Base-by-base conservation (phyloP, 1,284 basidiomycete genomes). In the Puccinia horiana region DNA sequence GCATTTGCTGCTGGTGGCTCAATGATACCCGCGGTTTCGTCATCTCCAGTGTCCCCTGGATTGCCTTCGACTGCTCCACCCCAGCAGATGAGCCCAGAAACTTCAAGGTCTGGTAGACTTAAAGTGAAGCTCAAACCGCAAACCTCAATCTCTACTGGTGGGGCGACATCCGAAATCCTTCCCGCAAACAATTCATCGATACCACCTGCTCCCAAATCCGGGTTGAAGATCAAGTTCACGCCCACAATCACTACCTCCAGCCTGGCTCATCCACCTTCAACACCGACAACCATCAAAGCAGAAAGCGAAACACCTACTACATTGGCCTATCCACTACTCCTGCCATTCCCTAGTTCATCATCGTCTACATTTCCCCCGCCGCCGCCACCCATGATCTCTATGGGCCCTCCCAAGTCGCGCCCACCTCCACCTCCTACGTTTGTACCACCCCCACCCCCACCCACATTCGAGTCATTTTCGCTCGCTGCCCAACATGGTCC, bases 1-100 rank as follows among this genome's bases (percentile, higher is more conserved):
- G 79, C 67, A 26, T 81, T 81, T 54, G 79, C 79, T 47, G 79
- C 79, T 2, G 79, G 79, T 52, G 79, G 67, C 23, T 72, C 79
- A 4, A 74, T 81, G 79, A 81, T 81, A n/a, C 70, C 79, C 26
- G 47, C 67, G 8, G 20, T 29, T 29, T 74, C 32, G 8, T 37
- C 72, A 35, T 26, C 67, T 2, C 61, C 52, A 20, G 35, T 58
- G 8, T 49, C 77, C 52, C 63, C 77, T 42, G 63, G 54, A 23
- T 18, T 52, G n/a, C 52, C 56, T 14, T 20, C 40, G 2, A 11
- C 54, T 29, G 23, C 32, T 26, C 29, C 29, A 16, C 23, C 74
- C 61, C 35, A 32, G 32, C 20, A 37, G 29, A 42, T 40, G 32
- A 81, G 70, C 32, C 70, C 79, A 47, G 79, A 81, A 74, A 23